Evolutionary conservation across 2,329 filamentous ascomycete genomes (phyloP).

Genomic region (Hymenotorrendiella dingleyae): DNA sequence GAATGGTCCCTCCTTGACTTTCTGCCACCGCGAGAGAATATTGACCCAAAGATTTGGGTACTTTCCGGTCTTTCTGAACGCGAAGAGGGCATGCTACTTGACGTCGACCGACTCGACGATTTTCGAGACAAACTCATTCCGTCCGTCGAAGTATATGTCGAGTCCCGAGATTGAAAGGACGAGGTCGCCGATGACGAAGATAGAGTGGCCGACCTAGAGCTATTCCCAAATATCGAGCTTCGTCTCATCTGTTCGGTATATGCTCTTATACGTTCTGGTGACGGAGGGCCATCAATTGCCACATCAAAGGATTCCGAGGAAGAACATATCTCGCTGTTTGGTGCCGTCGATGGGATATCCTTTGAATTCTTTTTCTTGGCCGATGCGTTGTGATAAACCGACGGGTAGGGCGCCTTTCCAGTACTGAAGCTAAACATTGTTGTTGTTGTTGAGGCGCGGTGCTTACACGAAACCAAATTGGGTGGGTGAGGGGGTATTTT

Average conservation of each 20-base stretch:
- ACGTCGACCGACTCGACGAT: slow-evolving; percentile 50
- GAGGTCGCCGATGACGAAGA: slow-evolving; percentile 56
- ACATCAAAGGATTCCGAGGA: slow-evolving; percentile 46
- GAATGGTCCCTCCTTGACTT: slow-evolving; percentile 42
- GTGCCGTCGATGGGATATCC: slow-evolving; percentile 9
- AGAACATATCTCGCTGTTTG: slow-evolving; percentile 9
- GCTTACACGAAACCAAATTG: background rate
- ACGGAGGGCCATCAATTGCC: slow-evolving; percentile 55
- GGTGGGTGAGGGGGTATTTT: slow-evolving; percentile 8
- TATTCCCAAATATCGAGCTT: slow-evolving; percentile 42
- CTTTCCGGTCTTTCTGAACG: slow-evolving; percentile 51
- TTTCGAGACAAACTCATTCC: slow-evolving; percentile 44
- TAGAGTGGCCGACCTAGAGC: slow-evolving; percentile 39
- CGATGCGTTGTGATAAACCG: slow-evolving; percentile 7
- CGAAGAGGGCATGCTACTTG: slow-evolving; percentile 43
- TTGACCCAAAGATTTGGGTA: slow-evolving; percentile 50
- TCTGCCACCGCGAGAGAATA: slow-evolving; percentile 49
- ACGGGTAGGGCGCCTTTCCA: slow-evolving; percentile 14
- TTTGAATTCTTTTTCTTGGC: slow-evolving; percentile 13
- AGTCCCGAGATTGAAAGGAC: slow-evolving; percentile 43
- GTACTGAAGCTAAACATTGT: slow-evolving; percentile 22
- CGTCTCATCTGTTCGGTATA: slow-evolving; percentile 54
- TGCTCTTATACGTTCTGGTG: slow-evolving; percentile 52
- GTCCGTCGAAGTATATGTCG: slow-evolving; percentile 22
- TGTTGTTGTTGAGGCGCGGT: slow-evolving; percentile 12